Evolutionary conservation across 352 stramenopile species (phyloP).

Genomic region (Phytophthora parvispora): DNA sequence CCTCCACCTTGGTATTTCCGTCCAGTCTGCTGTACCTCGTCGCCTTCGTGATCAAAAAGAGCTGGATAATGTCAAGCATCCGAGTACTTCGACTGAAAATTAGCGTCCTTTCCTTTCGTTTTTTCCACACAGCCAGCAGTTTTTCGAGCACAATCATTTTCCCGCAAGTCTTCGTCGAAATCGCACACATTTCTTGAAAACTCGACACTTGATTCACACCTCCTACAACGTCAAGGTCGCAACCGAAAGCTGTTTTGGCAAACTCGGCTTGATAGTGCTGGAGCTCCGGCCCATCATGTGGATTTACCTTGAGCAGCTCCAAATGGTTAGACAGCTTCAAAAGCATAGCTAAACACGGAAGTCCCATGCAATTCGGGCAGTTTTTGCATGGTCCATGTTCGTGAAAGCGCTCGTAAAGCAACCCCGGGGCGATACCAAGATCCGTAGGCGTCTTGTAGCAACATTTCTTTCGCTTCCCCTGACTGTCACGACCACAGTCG

Average conservation of each 20-base stretch:
- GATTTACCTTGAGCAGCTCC: slow-evolving; percentile 84
- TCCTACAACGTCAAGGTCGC: slow-evolving; percentile 61
- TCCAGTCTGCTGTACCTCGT: slow-evolving; percentile 74
- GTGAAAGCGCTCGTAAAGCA: slow-evolving; percentile 82
- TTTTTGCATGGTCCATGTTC: slow-evolving; percentile 53
- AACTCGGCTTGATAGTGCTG: slow-evolving; percentile 71
- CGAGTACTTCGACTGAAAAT: slow-evolving; percentile 85
- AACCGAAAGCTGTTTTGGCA: slow-evolving; percentile 64
- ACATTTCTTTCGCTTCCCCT: slow-evolving; percentile 65
- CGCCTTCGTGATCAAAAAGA: slow-evolving; percentile 78
- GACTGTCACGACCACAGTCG: slow-evolving; percentile 74
- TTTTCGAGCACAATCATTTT: slow-evolving; percentile 88
- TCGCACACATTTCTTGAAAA: slow-evolving; percentile 63
- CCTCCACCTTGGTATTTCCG: slow-evolving; percentile 79
- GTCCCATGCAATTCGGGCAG: slow-evolving; percentile 81
- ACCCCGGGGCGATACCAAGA: slow-evolving; percentile 27
- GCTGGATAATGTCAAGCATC: slow-evolving; percentile 86
- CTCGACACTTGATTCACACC: slow-evolving; percentile 67
- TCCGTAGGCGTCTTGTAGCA: slow-evolving; percentile 63
- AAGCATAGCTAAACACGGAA: slow-evolving; percentile 78
- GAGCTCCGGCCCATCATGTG: slow-evolving; percentile 52
- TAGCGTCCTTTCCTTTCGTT: slow-evolving; percentile 71
- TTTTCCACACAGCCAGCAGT: slow-evolving; percentile 70
- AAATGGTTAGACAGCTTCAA: slow-evolving; percentile 87
- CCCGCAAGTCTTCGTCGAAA: slow-evolving; percentile 79